These are phyloP conservation scores for Rhynchospora breviuscula DNA, from an alignment of 176 grass and related monocot species.

Conservation along the genomic window DNA sequence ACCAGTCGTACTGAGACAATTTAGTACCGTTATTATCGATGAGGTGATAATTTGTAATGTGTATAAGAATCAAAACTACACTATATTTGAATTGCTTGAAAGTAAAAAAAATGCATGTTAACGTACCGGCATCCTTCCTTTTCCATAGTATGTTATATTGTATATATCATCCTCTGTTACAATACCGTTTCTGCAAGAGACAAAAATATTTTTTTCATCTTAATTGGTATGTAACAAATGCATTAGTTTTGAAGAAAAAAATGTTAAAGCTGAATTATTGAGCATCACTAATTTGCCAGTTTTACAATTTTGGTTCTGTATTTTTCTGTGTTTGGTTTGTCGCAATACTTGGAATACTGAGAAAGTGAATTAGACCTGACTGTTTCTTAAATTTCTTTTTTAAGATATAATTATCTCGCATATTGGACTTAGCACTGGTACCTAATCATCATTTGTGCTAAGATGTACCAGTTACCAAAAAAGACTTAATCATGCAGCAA, in stretches of 20 bases:
- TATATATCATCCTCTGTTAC: constrained; percentile 70
- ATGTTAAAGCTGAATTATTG: neutral
- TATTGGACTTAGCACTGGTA: no score
- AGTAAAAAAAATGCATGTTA: neutral
- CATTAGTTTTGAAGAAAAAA: neutral
- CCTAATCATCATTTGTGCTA: neutral
- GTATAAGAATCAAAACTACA: neutral
- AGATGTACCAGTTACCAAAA: neutral
- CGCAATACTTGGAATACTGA: neutral
- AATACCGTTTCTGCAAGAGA: constrained; percentile 60
- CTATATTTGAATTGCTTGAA: neutral
- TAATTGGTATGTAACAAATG: neutral
- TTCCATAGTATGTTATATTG: constrained; percentile 83
- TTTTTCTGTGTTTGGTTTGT: no score
- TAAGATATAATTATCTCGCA: no score
- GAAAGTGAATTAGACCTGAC: neutral
- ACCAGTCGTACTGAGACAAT: neutral
- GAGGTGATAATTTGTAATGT: neutral
- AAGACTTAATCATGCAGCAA: neutral
- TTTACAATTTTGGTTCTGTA: no score
- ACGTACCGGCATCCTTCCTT: constrained; percentile 83
- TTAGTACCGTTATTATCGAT: neutral
- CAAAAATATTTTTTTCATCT: neutral
- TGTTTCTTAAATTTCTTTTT: no score
- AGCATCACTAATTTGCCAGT: neutral